Conservation (phyloP, 2,329 filamentous ascomycete species). For the Lecanicillium sp. region DNA sequence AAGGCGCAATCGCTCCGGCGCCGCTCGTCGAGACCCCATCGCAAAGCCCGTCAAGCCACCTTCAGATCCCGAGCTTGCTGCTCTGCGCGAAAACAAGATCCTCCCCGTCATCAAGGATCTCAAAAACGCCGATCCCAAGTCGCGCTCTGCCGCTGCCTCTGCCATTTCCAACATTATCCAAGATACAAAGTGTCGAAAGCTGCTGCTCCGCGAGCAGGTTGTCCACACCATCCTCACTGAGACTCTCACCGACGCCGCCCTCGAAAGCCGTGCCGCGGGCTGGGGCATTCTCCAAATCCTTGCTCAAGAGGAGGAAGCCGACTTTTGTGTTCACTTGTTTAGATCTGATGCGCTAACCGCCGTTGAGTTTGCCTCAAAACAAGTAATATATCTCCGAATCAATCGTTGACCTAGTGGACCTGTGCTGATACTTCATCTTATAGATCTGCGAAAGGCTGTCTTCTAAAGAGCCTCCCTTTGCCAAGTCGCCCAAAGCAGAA, state of each 20-base stretch:
- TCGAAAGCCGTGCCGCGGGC: conserved; percentile 57
- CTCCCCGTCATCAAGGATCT: conserved; percentile 54
- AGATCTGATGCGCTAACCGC: conserved; percentile 53
- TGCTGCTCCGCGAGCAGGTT: conserved; percentile 58
- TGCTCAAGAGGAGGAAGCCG: conserved; percentile 54
- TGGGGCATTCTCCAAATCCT: conserved; percentile 58
- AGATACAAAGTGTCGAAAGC: conserved; percentile 52
- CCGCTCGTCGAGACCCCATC: conserved; percentile 43
- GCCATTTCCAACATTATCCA: conserved; percentile 55
- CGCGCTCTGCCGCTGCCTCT: conserved; percentile 48
- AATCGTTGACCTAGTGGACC: not conserved
- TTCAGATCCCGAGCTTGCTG: conserved; percentile 54
- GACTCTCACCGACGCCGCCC: conserved; percentile 52
- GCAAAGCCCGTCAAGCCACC: conserved; percentile 51
- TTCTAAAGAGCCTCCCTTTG: conserved; percentile 31
- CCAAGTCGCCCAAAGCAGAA: conserved; percentile 43
- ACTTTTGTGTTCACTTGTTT: conserved; percentile 59
- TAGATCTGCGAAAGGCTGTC: conserved; percentile 36
- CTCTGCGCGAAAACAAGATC: conserved; percentile 54
- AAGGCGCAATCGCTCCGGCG: conserved; percentile 42
- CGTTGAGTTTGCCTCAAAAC: conserved; percentile 45
- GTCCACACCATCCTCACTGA: conserved; percentile 55
- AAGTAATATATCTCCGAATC: conserved; percentile 25
- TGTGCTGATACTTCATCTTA: not conserved
- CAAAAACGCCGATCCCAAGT: conserved; percentile 48